Percentiles rank a stretch among this genome's conserved stretches.
phyloP scores from a whole-genome alignment of 805 yeast species.

The Lipomyces starkeyi region DNA sequence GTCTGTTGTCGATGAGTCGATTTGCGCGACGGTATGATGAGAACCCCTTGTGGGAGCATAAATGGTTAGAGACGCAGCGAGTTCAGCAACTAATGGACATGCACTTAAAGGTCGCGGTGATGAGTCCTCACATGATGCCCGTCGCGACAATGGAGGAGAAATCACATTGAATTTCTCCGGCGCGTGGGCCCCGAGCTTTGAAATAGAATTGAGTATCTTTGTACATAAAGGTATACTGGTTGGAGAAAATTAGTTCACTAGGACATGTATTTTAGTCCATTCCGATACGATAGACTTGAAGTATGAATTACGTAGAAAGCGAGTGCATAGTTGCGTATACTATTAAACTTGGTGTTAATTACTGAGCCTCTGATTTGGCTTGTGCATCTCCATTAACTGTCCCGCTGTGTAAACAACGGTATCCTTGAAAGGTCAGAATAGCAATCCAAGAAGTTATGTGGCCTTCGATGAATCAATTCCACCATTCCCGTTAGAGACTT shows the following conservation, averaged over 20 bases:
- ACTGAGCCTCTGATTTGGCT: background rate
- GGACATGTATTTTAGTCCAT: background rate
- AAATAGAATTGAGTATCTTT: background rate
- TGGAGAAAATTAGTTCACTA: background rate
- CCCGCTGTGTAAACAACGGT: slow-evolving; percentile 52
- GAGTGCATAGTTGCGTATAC: background rate
- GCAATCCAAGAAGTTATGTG: slow-evolving; percentile 49
- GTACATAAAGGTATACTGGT: too few relatives aligned
- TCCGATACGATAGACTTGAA: too few relatives aligned
- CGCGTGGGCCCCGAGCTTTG: background rate
- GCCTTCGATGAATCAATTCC: slow-evolving; percentile 50
- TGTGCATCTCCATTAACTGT: slow-evolving; percentile 49
- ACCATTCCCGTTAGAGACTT: slow-evolving; percentile 36
- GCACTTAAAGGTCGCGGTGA: slow-evolving; percentile 16
- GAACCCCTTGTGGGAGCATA: slow-evolving; percentile 19
- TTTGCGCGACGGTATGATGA: slow-evolving; percentile 16
- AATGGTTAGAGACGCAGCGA: slow-evolving; percentile 18
- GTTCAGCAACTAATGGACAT: slow-evolving; percentile 13
- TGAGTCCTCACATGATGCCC: slow-evolving; percentile 21
- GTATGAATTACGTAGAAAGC: background rate
- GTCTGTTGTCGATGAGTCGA: slow-evolving; percentile 10
- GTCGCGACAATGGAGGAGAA: background rate
- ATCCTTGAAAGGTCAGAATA: slow-evolving; percentile 48
- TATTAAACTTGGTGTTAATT: background rate
- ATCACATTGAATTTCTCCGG: background rate